These are phyloP conservation scores for Tolypocladium inflatum DNA, from an alignment of 2,329 filamentous ascomycete genomes.

Conservation along the genomic window DNA sequence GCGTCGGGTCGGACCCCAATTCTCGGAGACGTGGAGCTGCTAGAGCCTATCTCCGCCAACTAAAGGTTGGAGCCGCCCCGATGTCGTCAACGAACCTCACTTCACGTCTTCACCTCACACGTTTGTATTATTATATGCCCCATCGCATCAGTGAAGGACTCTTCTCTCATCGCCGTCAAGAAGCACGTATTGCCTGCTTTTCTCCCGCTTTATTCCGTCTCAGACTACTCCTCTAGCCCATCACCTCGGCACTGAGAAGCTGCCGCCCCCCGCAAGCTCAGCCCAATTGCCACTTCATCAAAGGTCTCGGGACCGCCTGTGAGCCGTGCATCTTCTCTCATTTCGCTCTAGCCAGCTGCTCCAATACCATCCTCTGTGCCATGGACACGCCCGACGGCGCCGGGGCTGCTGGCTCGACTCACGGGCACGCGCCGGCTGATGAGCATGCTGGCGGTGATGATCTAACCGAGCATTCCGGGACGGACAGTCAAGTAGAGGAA, in stretches of 20 bases:
- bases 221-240: not conserved
- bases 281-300: not conserved
- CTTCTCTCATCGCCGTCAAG: not conserved
- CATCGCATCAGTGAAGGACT: not conserved
- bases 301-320: not conserved
- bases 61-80: not conserved
- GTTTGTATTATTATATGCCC: not conserved
- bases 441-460: not conserved
- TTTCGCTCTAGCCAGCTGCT: not conserved
- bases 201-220: not conserved
- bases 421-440: not conserved
- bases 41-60: not conserved
- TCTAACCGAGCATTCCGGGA: not conserved
- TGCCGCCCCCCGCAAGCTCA: not conserved
- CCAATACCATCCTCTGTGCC: not conserved
- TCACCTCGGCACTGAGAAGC: not conserved
- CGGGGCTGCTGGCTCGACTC: not conserved
- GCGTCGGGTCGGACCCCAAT: not conserved
- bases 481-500: not conserved
- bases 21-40: not conserved
- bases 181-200: not conserved
- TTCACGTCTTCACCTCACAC: not conserved
- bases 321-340: not conserved
- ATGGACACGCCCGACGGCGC: not conserved
- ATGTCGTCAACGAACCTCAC: not conserved